These are phyloP conservation scores for Exsudoporus frostii DNA, from an alignment of 768 basidiomycete species.

Conservation along the genomic window DNA sequence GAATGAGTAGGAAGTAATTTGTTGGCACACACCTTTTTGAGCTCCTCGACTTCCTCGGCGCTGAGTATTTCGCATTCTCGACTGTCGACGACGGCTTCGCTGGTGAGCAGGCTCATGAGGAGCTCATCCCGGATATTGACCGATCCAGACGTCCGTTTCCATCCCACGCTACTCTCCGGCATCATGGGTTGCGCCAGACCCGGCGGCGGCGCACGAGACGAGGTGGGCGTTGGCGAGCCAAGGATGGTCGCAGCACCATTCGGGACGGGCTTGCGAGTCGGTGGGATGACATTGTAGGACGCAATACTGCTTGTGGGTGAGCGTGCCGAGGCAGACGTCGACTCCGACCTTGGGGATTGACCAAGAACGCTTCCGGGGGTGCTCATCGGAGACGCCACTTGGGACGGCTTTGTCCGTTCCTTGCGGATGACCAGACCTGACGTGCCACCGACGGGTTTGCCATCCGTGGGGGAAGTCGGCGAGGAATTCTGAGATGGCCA, in stretches of 20 bases:
- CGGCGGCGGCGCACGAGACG: conserved; percentile 33
- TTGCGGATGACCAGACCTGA: conserved; percentile 50
- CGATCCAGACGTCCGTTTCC: conserved; percentile 43
- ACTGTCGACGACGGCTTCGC: conserved; percentile 93
- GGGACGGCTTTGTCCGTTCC: conserved; percentile 38
- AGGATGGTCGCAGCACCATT: conserved; percentile 11
- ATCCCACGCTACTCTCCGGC: conserved; percentile 34
- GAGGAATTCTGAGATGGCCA: conserved; percentile 46
- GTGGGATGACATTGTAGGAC: conserved; percentile 24
- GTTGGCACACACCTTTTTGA: conserved; percentile 54
- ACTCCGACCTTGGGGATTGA: conserved; percentile 25
- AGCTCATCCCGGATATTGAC: conserved; percentile 76
- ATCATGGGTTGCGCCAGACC: conserved; percentile 34
- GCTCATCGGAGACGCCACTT: conserved; percentile 19
- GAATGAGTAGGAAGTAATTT: conserved; percentile 19
- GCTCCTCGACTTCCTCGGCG: conserved; percentile 66
- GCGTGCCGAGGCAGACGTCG: conserved; percentile 14
- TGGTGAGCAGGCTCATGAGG: conserved; percentile 84
- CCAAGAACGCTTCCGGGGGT: conserved; percentile 26
- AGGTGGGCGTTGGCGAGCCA: conserved; percentile 41
- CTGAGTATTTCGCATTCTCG: conserved; percentile 74
- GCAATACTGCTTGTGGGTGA: conserved; percentile 25
- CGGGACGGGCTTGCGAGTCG: conserved; percentile 14
- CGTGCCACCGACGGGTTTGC: conserved; percentile 21
- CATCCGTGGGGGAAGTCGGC: conserved; percentile 28